Percentiles rank a stretch among this genome's conserved stretches.
phyloP scores from a whole-genome alignment of 257 asterid genomes.

The Avicennia marina region DNA sequence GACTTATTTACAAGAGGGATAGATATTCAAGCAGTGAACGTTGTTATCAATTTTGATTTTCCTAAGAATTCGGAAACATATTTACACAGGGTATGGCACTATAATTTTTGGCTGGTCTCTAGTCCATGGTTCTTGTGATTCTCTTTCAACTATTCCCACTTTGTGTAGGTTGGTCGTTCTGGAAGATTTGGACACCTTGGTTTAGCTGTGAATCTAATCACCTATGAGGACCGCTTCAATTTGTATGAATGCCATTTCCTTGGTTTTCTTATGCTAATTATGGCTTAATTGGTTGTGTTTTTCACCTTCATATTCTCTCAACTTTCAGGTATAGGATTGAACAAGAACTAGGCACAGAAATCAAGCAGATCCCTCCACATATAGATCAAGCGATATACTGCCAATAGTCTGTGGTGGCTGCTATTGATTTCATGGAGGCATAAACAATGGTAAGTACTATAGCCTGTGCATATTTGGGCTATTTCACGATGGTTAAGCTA shows the following conservation, averaged over 20 bases:
- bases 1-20: slow-evolving; percentile 82
- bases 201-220: slow-evolving; percentile 69
- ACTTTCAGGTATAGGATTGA: slow-evolving; percentile 68
- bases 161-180: slow-evolving; percentile 70
- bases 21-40: slow-evolving; percentile 85
- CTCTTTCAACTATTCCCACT: not conserved
- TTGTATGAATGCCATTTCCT: slow-evolving; percentile 34
- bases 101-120: not conserved
- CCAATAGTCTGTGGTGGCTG: slow-evolving; percentile 27
- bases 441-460: slow-evolving; percentile 26
- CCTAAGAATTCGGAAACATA: slow-evolving; percentile 82
- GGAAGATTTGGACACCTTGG: slow-evolving; percentile 87
- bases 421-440: slow-evolving; percentile 12
- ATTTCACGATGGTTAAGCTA: too few species aligned
- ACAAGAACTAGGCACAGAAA: slow-evolving; percentile 81
- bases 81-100: slow-evolving; percentile 60
- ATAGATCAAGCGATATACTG: slow-evolving; percentile 81
- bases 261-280: not conserved
- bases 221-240: slow-evolving; percentile 77
- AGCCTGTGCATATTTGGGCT: too few species aligned
- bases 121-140: not conserved
- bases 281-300: slow-evolving; percentile 3
- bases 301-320: not conserved
- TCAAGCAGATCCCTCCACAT: slow-evolving; percentile 81
- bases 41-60: slow-evolving; percentile 77